Evolutionary conservation across 2,329 filamentous ascomycete species (phyloP).

Genomic region (Rhexocercosporidium sp.): DNA sequence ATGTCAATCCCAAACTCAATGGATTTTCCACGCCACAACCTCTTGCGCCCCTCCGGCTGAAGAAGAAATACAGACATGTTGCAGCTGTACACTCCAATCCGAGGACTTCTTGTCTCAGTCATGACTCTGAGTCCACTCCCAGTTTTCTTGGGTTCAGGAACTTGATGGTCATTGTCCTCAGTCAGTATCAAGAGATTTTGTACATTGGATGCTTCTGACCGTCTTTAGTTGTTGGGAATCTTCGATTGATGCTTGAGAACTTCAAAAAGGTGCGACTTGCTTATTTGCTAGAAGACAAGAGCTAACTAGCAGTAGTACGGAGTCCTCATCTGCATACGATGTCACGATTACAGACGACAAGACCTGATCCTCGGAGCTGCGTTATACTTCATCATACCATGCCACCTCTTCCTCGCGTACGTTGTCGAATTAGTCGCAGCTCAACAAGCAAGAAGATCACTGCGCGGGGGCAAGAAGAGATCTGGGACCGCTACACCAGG

Average conservation of each 20-base stretch:
- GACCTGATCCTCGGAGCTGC: constrained; percentile 77
- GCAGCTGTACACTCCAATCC: constrained; percentile 79
- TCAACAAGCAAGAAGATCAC: constrained; percentile 72
- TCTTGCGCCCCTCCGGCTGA: constrained; percentile 38
- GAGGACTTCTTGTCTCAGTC: constrained; percentile 81
- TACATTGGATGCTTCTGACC: neutral
- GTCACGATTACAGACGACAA: constrained; percentile 82
- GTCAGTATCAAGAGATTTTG: constrained; percentile 52
- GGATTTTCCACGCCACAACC: constrained; percentile 32
- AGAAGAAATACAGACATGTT: constrained; percentile 86
- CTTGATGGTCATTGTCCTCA: constrained; percentile 90
- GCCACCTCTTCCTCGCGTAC: constrained; percentile 88
- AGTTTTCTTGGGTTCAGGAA: constrained; percentile 96
- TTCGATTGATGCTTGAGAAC: constrained; percentile 95
- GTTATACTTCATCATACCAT: constrained; percentile 87
- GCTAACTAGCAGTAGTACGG: constrained; percentile 66
- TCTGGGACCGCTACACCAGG: constrained; percentile 41
- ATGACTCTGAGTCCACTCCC: constrained; percentile 74
- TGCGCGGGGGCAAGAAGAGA: constrained; percentile 57
- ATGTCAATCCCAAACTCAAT: constrained; percentile 33
- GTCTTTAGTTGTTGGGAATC: constrained; percentile 80
- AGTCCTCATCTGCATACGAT: constrained; percentile 88
- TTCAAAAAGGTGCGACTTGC: constrained; percentile 75
- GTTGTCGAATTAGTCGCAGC: constrained; percentile 86
- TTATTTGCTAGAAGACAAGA: neutral